Evolutionary conservation across 768 basidiomycete genomes (phyloP).

Genomic region (Agrocybe chaxingu): DNA sequence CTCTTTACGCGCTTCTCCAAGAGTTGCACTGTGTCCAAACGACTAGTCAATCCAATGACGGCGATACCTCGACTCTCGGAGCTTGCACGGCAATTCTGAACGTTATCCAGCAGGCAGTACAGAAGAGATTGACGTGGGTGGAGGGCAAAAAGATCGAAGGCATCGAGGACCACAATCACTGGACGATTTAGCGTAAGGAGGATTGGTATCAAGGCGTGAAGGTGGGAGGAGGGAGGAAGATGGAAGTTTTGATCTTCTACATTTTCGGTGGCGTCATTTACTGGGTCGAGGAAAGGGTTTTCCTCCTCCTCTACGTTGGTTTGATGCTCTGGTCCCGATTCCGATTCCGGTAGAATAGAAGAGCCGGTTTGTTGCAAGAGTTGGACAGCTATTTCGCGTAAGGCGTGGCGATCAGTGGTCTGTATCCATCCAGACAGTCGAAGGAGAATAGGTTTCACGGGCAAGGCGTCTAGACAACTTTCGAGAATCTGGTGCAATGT

Average conservation of each 20-base stretch:
- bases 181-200: slow-evolving; percentile 80
- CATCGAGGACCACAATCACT: slow-evolving; percentile 81
- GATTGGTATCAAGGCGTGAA: slow-evolving; percentile 70
- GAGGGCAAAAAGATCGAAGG: slow-evolving; percentile 89
- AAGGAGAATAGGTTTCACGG: slow-evolving; percentile 63
- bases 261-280: slow-evolving; percentile 5
- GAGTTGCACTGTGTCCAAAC: slow-evolving; percentile 83
- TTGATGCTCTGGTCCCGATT: slow-evolving; percentile 27
- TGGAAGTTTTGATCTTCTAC: slow-evolving; percentile 23
- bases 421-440: slow-evolving; percentile 86
- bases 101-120: slow-evolving; percentile 94
- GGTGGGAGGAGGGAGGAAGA: slow-evolving; percentile 64
- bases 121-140: slow-evolving; percentile 91
- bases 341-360: slow-evolving; percentile 42
- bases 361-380: slow-evolving; percentile 73
- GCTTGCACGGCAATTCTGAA: slow-evolving; percentile 74
- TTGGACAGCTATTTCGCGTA: slow-evolving; percentile 89
- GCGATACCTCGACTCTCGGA: slow-evolving; percentile 66
- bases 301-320: slow-evolving; percentile 31
- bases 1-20: slow-evolving; percentile 98
- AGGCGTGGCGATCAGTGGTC: slow-evolving; percentile 82
- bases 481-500: slow-evolving; percentile 51
- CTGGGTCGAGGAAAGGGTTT: slow-evolving; percentile 48
- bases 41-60: slow-evolving; percentile 82
- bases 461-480: slow-evolving; percentile 44